Conservation (phyloP, 257 asterid genomes). For the Plantago major region DNA sequence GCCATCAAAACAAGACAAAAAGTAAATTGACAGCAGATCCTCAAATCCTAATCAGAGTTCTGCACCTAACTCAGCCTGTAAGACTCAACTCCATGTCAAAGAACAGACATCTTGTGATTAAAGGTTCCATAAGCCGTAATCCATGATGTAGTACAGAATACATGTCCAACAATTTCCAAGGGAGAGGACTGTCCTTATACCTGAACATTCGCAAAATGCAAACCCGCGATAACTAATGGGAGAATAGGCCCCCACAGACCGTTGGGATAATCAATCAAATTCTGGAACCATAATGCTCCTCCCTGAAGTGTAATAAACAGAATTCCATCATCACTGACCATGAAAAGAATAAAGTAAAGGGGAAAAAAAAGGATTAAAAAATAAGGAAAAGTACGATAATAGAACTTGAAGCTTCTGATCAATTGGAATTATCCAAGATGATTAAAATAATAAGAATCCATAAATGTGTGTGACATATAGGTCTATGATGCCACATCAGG, state of each 20-base stretch:
- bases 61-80: neutral
- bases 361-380: neutral
- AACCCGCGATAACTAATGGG: constrained; percentile 65
- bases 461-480: neutral
- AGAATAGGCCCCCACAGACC: constrained; percentile 71
- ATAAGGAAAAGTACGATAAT: neutral
- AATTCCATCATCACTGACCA: constrained; percentile 15
- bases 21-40: constrained; percentile 4
- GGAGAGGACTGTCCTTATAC: constrained; percentile 35
- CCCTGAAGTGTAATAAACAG: constrained; percentile 50
- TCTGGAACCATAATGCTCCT: constrained; percentile 84
- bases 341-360: neutral
- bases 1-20: no score
- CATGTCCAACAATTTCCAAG: constrained; percentile 9
- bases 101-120: neutral
- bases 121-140: no score
- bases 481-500: neutral
- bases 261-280: constrained; percentile 70
- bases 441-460: neutral
- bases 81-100: neutral
- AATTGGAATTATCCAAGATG: neutral
- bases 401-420: constrained; percentile 11
- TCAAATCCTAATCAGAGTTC: constrained; percentile 6
- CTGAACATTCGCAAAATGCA: constrained; percentile 73
- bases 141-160: neutral